Conservation (phyloP, 768 basidiomycete genomes). For the Termitomyces sp. region DNA sequence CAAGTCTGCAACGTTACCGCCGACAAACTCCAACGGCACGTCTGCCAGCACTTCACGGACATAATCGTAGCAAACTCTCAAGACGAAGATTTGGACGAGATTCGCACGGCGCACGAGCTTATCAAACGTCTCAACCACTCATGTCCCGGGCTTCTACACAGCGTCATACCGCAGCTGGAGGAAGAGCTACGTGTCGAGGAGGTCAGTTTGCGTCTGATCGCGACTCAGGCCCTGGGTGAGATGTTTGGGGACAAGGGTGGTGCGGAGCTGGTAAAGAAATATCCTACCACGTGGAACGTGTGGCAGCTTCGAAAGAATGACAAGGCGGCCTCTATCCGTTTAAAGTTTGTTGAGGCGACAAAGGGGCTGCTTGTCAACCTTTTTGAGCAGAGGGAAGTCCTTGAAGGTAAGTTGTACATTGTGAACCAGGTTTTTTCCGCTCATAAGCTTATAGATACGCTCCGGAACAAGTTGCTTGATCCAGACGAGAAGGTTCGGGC, state of each 20-base stretch:
- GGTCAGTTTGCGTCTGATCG: slow-evolving; percentile 63
- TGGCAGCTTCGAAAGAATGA: slow-evolving; percentile 84
- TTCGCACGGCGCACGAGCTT: slow-evolving; percentile 76
- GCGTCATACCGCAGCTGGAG: slow-evolving; percentile 90
- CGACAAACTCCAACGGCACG: slow-evolving; percentile 84
- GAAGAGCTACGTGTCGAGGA: slow-evolving; percentile 83
- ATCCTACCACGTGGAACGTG: slow-evolving; percentile 77
- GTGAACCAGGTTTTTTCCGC: background rate
- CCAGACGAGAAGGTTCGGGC: slow-evolving; percentile 90
- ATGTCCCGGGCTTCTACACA: slow-evolving; percentile 78
- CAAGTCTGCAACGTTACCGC: slow-evolving; percentile 80
- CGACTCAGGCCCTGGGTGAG: slow-evolving; percentile 82
- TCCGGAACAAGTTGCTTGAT: slow-evolving; percentile 68
- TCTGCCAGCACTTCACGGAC: slow-evolving; percentile 91
- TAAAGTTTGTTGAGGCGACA: slow-evolving; percentile 73
- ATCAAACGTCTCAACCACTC: slow-evolving; percentile 77
- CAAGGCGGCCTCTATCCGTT: slow-evolving; percentile 60
- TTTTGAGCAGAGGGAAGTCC: slow-evolving; percentile 57
- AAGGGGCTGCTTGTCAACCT: slow-evolving; percentile 57
- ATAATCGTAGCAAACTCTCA: slow-evolving; percentile 61
- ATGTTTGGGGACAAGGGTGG: slow-evolving; percentile 84
- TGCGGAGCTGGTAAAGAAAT: slow-evolving; percentile 70
- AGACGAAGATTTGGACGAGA: slow-evolving; percentile 64
- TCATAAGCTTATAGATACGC: slow-evolving; percentile 36
- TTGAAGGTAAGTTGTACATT: slow-evolving; percentile 59